These are phyloP conservation scores for Fremontodendron californicum DNA, from an alignment of 345 rosid species.

Conservation along the genomic window DNA sequence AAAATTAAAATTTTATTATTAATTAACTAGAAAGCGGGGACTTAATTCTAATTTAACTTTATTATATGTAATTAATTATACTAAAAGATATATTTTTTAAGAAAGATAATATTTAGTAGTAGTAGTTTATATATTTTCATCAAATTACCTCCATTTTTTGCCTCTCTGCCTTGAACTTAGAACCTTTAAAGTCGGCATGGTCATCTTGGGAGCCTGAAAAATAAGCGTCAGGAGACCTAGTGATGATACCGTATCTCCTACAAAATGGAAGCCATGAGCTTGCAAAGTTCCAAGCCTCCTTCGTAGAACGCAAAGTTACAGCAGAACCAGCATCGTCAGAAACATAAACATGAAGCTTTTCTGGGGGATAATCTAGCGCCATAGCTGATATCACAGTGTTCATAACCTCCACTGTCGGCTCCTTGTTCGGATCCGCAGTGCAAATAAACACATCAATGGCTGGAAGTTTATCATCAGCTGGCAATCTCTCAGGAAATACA, in stretches of 20 bases:
- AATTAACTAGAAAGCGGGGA: too few relatives aligned
- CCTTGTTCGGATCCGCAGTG: conserved; percentile 33
- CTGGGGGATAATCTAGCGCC: conserved; percentile 35
- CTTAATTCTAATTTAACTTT: too few relatives aligned
- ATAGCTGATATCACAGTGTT: conserved; percentile 33
- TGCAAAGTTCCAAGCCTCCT: conserved; percentile 42
- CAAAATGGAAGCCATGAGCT: conserved; percentile 52
- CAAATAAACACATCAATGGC: conserved; percentile 32
- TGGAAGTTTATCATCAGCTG: conserved; percentile 13
- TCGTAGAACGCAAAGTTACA: conserved; percentile 30
- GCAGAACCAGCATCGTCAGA: conserved; percentile 21
- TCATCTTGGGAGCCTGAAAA: not conserved
- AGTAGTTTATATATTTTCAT: not conserved
- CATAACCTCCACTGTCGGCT: conserved; percentile 32
- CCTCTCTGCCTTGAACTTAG: not conserved
- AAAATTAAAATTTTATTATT: too few relatives aligned
- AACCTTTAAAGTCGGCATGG: not conserved
- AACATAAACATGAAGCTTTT: conserved; percentile 35
- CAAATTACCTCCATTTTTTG: not conserved
- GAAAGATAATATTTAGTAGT: not conserved
- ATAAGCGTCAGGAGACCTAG: not conserved
- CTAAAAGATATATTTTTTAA: too few relatives aligned
- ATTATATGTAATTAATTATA: too few relatives aligned
- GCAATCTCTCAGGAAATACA: conserved; percentile 33
- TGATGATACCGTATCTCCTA: conserved; percentile 22